Evolutionary conservation across 2,329 filamentous ascomycete species (phyloP).

Genomic region (Chrysosporium keratinophilum): DNA sequence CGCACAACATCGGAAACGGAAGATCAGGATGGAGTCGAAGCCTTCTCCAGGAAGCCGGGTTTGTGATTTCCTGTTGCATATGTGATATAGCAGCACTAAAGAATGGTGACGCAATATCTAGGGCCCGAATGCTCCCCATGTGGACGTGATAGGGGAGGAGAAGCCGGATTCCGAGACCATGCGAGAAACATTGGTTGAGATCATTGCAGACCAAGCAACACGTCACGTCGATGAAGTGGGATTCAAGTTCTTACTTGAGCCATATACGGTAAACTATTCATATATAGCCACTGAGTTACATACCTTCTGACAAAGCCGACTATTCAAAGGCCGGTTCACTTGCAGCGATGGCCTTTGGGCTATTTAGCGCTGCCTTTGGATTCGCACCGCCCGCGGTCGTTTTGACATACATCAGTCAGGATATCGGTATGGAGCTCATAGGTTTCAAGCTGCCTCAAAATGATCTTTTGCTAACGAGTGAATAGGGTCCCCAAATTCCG

Average conservation of each 20-base stretch:
- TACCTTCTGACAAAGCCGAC: too few species aligned
- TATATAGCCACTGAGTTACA: neutral
- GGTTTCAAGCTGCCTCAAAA: neutral
- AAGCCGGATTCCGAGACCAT: neutral
- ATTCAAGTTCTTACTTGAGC: constrained; percentile 1
- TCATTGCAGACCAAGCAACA: neutral
- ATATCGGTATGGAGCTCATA: constrained; percentile 16
- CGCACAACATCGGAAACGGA: too few species aligned
- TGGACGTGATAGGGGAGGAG: too few species aligned
- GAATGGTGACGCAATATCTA: too few species aligned
- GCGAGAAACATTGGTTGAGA: neutral
- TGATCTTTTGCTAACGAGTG: too few species aligned
- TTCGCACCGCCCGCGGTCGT: constrained; percentile 15
- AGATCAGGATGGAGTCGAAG: too few species aligned
- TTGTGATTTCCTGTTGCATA: too few species aligned
- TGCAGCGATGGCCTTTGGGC: neutral
- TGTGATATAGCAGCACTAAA: too few species aligned
- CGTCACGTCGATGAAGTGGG: constrained; percentile 4
- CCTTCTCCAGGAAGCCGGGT: too few species aligned
- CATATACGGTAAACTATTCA: neutral
- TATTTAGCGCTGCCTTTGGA: constrained; percentile 8
- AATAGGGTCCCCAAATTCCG: too few species aligned
- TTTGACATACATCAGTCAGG: constrained; percentile 13
- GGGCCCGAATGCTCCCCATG: too few species aligned
- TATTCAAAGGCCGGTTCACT: neutral